Conservation (phyloP, 768 basidiomycete genomes). For the Grammothele lineata region DNA sequence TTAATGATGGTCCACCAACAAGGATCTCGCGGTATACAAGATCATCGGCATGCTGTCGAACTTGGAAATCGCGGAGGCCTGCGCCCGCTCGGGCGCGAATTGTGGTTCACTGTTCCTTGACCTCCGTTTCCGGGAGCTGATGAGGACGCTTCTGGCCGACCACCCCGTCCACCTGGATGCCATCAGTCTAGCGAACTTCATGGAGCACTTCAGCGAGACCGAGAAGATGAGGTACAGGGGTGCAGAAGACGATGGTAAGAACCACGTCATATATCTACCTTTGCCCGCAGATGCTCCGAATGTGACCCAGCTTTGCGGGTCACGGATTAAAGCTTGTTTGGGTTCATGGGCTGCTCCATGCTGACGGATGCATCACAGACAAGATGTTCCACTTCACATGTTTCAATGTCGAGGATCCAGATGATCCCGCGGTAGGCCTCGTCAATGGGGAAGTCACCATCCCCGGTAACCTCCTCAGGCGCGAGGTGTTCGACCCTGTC, state of each 20-base stretch:
- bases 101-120: constrained; percentile 88
- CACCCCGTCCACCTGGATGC: constrained; percentile 84
- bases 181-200: constrained; percentile 80
- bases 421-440: constrained; percentile 76
- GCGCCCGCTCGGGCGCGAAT: constrained; percentile 81
- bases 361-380: constrained; percentile 39
- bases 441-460: constrained; percentile 82
- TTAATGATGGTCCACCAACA: too few relatives aligned
- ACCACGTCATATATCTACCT: not conserved
- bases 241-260: constrained; percentile 67
- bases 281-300: too few relatives aligned
- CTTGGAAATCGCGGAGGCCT: constrained; percentile 91
- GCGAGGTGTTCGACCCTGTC: constrained; percentile 87
- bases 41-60: constrained; percentile 76
- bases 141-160: constrained; percentile 71
- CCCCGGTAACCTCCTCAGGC: constrained; percentile 72
- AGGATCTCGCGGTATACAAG: constrained; percentile 46
- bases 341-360: not conserved
- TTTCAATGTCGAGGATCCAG: constrained; percentile 82
- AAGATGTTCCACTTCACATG: constrained; percentile 87
- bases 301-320: too few relatives aligned
- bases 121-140: constrained; percentile 78
- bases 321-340: not conserved
- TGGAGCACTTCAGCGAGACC: constrained; percentile 85
- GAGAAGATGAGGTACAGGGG: constrained; percentile 80